Evolutionary conservation across 2,329 filamentous ascomycete species (phyloP), one percentile per base, ranked within the genome.

Genomic region (Scytalidium lignicola): DNA sequence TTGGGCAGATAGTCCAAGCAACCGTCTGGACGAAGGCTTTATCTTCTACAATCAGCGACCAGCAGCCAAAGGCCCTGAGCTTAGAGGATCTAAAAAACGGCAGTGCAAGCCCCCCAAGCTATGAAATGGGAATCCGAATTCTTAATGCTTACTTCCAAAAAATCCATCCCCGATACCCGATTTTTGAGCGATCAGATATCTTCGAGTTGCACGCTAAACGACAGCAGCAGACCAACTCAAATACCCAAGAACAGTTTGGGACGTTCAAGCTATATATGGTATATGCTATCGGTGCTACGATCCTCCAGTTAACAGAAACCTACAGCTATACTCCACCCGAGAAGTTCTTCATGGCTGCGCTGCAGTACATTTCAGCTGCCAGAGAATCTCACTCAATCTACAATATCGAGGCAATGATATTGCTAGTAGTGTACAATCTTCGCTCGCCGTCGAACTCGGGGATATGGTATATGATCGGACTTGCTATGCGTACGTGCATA

Each of bases 1-100:
- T 78, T 7, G 73, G 74, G 19, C 72, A 75, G 45, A 77, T 78
- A 72, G 74, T 77, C 8, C 74, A 77, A 55, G 72, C 73, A 0
- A 76, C 74, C 17, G 73, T 76, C 1, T 77, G 74, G 74, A 75
- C 75, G 44, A 76, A 77, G 52, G 70, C 73, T 2, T 60, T 76
- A n/a, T 61, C 58, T 20, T 53, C 51, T 32, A 52, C 44, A 43
- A 50, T 55, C 40, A 49, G 42, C 21, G 55, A 53, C 46, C 52
- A 48, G 19, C 47, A 56, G 44, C 43, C 46, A 43, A 56, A 57
- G 54, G 46, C 56, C 52, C 46, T 64, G 55, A 50, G 61, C 58
- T 44, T 63, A 56, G 49, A 58, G 46, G 71, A 74, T 48, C 57
- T 74, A 37, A 61, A 70, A 43, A 67, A 66, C 12, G 67, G 70